Evolutionary conservation across 768 basidiomycete species (phyloP).

Genomic region (Mycena floridula): DNA sequence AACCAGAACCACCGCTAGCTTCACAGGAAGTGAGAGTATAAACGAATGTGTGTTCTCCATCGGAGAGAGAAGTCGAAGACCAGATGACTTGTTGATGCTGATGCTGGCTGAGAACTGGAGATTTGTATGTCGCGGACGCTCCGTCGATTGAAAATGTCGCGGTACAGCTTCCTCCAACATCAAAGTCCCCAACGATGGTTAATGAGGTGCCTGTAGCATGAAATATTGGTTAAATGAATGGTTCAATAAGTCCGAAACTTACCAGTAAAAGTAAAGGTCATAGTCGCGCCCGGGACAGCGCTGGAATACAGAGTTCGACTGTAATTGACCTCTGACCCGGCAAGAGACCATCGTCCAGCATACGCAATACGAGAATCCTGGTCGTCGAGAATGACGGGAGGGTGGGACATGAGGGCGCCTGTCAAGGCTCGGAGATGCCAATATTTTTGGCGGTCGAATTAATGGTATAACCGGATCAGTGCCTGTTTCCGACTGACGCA

Average conservation of each 20-base stretch:
- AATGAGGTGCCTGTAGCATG: constrained; percentile 11
- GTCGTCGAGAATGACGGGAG: constrained; percentile 10
- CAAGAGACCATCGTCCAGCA: constrained; percentile 5
- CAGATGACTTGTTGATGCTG: constrained; percentile 14
- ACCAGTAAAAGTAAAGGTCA: constrained; percentile 17
- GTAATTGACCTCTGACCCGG: constrained; percentile 10
- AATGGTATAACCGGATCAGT: too few relatives aligned
- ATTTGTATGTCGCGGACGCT: constrained; percentile 9
- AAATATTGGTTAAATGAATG: background rate
- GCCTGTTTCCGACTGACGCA: too few relatives aligned
- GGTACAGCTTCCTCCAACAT: constrained; percentile 12
- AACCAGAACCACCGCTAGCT: background rate
- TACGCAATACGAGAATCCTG: constrained; percentile 7
- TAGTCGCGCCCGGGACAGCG: constrained; percentile 10
- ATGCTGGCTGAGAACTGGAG: constrained; percentile 4
- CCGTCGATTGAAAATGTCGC: constrained; percentile 14
- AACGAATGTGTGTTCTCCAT: constrained; percentile 15
- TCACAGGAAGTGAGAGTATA: constrained; percentile 14
- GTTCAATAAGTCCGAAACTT: background rate
- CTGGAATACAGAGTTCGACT: constrained; percentile 13
- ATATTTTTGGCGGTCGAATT: too few relatives aligned
- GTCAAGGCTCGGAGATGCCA: too few relatives aligned
- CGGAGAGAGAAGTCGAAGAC: constrained; percentile 9
- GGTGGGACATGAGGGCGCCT: too few relatives aligned
- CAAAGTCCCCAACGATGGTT: constrained; percentile 11